These are phyloP conservation scores for Psilocybe cubensis DNA, from an alignment of 768 basidiomycete genomes.

Conservation along the genomic window DNA sequence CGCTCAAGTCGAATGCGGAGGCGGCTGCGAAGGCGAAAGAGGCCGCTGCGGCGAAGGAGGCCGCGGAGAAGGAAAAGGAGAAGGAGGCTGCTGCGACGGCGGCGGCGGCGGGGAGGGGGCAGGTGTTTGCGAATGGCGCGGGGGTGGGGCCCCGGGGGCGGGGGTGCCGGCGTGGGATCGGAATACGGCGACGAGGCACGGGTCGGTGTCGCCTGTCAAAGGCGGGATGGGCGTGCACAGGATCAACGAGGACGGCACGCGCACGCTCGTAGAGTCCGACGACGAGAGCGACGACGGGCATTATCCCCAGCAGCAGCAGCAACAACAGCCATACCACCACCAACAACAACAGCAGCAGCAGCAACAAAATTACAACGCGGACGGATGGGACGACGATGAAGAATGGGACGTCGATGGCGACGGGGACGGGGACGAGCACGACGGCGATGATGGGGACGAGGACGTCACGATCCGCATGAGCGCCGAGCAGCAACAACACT, in stretches of 20 bases:
- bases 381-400: slow-evolving; percentile 81
- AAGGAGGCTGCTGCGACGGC: slow-evolving; percentile 24
- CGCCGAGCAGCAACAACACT: slow-evolving; percentile 52
- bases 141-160: slow-evolving; percentile 20
- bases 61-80: too few relatives aligned
- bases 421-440: slow-evolving; percentile 67
- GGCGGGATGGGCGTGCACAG: slow-evolving; percentile 34
- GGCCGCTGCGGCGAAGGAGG: slow-evolving; percentile 36
- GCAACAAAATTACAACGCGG: slow-evolving; percentile 49
- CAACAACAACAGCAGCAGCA: slow-evolving; percentile 11
- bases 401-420: slow-evolving; percentile 69
- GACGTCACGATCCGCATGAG: slow-evolving; percentile 74
- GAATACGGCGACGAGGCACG: slow-evolving; percentile 66
- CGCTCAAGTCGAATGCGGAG: slow-evolving; percentile 46
- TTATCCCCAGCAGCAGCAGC: slow-evolving; percentile 26
- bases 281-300: slow-evolving; percentile 41
- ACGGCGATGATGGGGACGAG: slow-evolving; percentile 74
- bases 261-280: slow-evolving; percentile 19
- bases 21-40: slow-evolving; percentile 70
- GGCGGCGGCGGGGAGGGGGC: background rate
- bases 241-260: slow-evolving; percentile 19
- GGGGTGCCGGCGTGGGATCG: slow-evolving; percentile 79
- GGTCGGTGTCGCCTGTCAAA: slow-evolving; percentile 45
- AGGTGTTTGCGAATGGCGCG: slow-evolving; percentile 27
- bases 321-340: slow-evolving; percentile 26